Base-by-base conservation (phyloP, 208 protist genomes). In the Trypanosoma vivax region DNA sequence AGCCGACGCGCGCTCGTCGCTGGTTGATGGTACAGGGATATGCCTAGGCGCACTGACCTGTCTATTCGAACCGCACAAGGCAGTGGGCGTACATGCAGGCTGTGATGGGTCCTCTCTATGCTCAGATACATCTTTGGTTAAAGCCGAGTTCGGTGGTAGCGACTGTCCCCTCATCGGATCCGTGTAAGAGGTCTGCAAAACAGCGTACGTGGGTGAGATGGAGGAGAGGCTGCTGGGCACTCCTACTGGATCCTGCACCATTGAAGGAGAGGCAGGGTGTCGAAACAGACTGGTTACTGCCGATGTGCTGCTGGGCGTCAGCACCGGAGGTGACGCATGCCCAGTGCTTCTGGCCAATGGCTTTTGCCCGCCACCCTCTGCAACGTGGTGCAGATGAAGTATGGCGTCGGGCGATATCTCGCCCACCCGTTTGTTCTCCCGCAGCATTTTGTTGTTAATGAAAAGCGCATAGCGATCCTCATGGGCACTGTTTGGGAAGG, bases 321-420 rank as follows among this genome's bases (percentile, higher is more conserved):
- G 18, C 18, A 24, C 14, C 9, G 19, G 10, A 3, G 33, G 2
- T 30, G 5, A 11, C n/a, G 14, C n/a, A 9, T 3, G 3, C 7
- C 34, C 38, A 29, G 9, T 2, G 31, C 68, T 25, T 51, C 51
- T 16, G 59, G 38, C 46, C 21, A n/a, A n/a, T n/a, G n/a, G n/a
- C n/a, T 68, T 45, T 0, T 56, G 57, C 30, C 57, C 48, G 27
- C 61, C 60, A 19, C 61, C 34, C 9, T 61, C 56, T 7, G 61
- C 41, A 35, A 64, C 73, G 14, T 64, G 60, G 60, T 82, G 68
- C n/a, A 88, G 66, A 47, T 83, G 73, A 29, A 88, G 52, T 1
- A 81, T 58, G 10, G 60, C 50, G 18, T 50, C 60, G 19, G 30
- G 42, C 5, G 75, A 69, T 45, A 88, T 25, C 21, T 33, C 42